Conservation (phyloP, 176 grass and related monocot genomes). For the Pontederia paniculata region DNA sequence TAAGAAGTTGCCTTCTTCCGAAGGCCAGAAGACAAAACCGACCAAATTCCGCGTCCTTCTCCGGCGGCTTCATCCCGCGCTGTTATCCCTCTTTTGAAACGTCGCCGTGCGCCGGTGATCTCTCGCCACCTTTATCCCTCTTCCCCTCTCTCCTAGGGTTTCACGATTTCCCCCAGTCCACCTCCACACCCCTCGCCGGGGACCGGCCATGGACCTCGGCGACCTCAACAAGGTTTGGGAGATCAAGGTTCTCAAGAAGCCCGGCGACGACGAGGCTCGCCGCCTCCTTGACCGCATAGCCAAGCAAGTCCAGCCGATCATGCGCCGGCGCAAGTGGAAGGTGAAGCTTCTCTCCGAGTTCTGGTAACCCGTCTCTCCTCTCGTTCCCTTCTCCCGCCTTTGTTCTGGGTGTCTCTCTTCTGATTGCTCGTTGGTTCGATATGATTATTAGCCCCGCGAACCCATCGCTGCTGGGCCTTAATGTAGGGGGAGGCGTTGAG, state of each 20-base stretch:
- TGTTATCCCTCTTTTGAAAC: slow-evolving; percentile 6
- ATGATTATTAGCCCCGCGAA: slow-evolving; percentile 51
- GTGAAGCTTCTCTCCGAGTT: slow-evolving; percentile 91
- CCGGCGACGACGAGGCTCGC: slow-evolving; percentile 51
- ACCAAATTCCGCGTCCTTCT: too few species aligned
- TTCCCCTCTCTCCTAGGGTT: not conserved
- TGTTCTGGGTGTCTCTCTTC: not conserved
- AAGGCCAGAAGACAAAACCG: too few species aligned
- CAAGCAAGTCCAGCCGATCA: slow-evolving; percentile 88
- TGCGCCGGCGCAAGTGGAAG: slow-evolving; percentile 89
- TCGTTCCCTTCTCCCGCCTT: not conserved
- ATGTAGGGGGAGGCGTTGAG: slow-evolving; percentile 54
- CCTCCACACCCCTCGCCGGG: too few species aligned
- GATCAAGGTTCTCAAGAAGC: slow-evolving; percentile 48
- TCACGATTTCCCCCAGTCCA: not conserved
- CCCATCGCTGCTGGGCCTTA: slow-evolving; percentile 72
- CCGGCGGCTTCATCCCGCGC: too few species aligned
- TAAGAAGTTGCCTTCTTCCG: too few species aligned
- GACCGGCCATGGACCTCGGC: slow-evolving; percentile 45
- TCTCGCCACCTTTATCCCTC: not conserved
- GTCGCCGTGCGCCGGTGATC: not conserved
- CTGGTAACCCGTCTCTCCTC: slow-evolving; percentile 33
- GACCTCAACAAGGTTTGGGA: slow-evolving; percentile 96
- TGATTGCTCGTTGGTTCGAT: not conserved
- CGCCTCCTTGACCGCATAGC: slow-evolving; percentile 66